Evolutionary conservation across 139 green algal genomes (phyloP).

Genomic region (Volvox reticuliferus): DNA sequence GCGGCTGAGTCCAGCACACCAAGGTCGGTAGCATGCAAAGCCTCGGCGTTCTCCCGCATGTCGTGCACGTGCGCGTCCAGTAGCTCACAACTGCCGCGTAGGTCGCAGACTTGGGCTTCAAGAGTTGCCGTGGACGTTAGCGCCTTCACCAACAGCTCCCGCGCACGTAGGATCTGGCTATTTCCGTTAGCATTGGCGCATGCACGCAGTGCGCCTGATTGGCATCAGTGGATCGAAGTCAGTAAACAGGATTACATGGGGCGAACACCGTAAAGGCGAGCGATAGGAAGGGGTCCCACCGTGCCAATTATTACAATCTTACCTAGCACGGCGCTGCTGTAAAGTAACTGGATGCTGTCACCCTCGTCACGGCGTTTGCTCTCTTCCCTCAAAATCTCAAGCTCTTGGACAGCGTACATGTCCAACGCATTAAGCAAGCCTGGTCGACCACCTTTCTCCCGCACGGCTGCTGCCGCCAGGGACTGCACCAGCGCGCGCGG

Average conservation of each 20-base stretch:
- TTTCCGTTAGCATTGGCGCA: neutral
- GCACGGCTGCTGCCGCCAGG: neutral
- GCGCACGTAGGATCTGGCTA: neutral
- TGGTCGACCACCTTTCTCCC: neutral
- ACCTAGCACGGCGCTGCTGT: slow-evolving; percentile 20
- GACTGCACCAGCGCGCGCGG: neutral
- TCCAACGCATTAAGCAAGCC: slow-evolving; percentile 36
- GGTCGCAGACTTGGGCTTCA: neutral
- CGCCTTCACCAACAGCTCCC: neutral
- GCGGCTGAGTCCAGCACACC: slow-evolving; percentile 33
- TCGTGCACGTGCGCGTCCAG: slow-evolving; percentile 1
- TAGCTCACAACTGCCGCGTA: slow-evolving; percentile 8
- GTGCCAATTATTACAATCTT: neutral
- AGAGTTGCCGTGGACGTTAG: neutral
- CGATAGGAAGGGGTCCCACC: too few species aligned
- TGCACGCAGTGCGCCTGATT: neutral
- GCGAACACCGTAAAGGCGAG: neutral
- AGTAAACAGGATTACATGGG: neutral
- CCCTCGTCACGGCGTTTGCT: neutral
- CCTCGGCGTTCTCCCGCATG: neutral
- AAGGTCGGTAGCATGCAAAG: neutral
- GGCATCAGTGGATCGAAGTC: neutral
- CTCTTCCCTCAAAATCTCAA: slow-evolving; percentile 32
- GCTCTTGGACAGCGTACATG: slow-evolving; percentile 25
- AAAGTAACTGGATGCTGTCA: neutral